Evolutionary conservation across 1,139 yeast genomes (phyloP).

Genomic region (Schizosaccharomyces versatilis): DNA sequence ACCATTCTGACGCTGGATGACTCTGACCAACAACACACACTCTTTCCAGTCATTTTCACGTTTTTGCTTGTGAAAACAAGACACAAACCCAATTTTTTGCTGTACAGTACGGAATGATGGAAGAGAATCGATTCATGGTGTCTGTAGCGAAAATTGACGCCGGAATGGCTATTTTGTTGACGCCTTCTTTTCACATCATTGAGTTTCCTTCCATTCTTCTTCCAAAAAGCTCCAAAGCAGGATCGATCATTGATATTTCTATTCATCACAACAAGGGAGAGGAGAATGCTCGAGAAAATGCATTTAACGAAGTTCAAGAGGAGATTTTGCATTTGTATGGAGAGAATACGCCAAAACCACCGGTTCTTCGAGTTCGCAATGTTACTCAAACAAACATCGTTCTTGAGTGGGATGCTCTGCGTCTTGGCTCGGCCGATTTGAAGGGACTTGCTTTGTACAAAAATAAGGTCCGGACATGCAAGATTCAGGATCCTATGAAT

Average conservation of each 20-base stretch:
- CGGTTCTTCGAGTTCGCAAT: conserved; percentile 49
- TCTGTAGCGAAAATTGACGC: conserved; percentile 3
- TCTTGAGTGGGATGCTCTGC: conserved; percentile 75
- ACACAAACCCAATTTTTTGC: neutral
- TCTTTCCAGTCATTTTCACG: neutral
- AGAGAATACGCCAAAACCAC: conserved; percentile 44
- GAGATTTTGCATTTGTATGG: conserved; percentile 58
- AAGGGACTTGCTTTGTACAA: conserved; percentile 59
- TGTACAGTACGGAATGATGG: neutral
- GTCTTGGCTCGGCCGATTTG: conserved; percentile 63
- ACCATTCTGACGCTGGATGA: too few relatives aligned
- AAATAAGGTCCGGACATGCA: conserved; percentile 58
- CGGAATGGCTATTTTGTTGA: conserved; percentile 44
- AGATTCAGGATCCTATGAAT: conserved; percentile 63
- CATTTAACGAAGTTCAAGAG: conserved; percentile 46
- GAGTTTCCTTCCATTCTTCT: conserved; percentile 85
- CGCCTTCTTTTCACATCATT: conserved; percentile 81
- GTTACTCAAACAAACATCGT: conserved; percentile 90
- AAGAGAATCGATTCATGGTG: conserved; percentile 1
- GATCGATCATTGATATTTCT: conserved; percentile 70
- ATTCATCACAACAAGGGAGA: conserved; percentile 62
- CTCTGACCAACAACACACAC: too few relatives aligned
- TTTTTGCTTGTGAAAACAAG: neutral
- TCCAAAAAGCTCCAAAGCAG: conserved; percentile 81
- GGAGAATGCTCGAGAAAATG: conserved; percentile 37